Evolutionary conservation across 2,329 filamentous ascomycete species (phyloP).

Genomic region (Cordyceps pruinosa): DNA sequence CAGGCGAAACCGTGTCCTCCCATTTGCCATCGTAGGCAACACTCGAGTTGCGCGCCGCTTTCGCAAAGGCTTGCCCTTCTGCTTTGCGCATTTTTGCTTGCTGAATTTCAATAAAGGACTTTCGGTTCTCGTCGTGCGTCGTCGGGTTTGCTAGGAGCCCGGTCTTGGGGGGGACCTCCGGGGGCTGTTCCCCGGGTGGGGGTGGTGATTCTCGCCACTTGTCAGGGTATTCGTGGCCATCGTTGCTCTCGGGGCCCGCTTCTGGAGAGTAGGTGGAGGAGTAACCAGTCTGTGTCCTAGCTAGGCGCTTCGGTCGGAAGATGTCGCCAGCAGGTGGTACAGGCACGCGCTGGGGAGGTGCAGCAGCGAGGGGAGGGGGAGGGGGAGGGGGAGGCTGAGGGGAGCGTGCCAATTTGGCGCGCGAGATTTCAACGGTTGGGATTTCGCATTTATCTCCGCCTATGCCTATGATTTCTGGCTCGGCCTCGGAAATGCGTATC

Average conservation of each 20-base stretch:
- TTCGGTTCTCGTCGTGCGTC: conserved; percentile 44
- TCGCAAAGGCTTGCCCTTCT: conserved; percentile 52
- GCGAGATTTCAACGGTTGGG: conserved; percentile 34
- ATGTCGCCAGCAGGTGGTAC: conserved; percentile 24
- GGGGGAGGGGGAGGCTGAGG: conserved; percentile 24
- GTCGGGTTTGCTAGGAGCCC: conserved; percentile 36
- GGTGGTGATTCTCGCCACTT: conserved; percentile 14
- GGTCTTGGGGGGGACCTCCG: conserved; percentile 26
- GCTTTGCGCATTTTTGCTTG: conserved; percentile 54
- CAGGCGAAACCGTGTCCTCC: conserved; percentile 22
- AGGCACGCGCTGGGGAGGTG: conserved; percentile 5
- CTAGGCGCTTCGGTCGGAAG: conserved; percentile 48
- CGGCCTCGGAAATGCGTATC: conserved; percentile 66
- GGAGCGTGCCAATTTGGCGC: conserved; percentile 1
- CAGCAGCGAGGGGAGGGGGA: not conserved
- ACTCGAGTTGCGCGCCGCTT: conserved; percentile 35
- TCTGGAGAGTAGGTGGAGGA: conserved; percentile 23
- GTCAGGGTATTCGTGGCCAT: conserved; percentile 13
- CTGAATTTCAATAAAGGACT: conserved; percentile 52
- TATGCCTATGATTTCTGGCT: conserved; percentile 79
- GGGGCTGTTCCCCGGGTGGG: conserved; percentile 14
- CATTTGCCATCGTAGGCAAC: conserved; percentile 27
- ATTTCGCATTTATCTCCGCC: conserved; percentile 80
- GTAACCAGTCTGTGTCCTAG: conserved; percentile 52
- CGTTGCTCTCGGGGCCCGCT: conserved; percentile 12